These are phyloP conservation scores for Oemleria cerasiformis DNA, from an alignment of 306 rosid genomes.

Conservation along the genomic window DNA sequence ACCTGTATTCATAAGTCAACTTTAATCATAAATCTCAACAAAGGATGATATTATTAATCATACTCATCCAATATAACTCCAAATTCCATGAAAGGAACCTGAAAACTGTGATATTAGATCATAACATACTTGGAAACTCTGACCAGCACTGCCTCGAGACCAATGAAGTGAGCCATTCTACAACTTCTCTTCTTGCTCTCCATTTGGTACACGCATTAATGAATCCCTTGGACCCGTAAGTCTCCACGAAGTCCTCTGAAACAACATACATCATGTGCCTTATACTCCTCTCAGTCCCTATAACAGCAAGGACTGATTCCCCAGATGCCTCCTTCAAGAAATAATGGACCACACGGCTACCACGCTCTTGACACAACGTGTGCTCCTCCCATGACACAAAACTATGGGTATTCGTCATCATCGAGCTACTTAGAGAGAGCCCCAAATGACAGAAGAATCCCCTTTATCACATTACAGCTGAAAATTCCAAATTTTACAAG, in stretches of 20 bases:
- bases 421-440: constrained; percentile 12
- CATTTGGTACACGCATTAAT: constrained; percentile 50
- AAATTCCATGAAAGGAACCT: not conserved
- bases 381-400: constrained; percentile 86
- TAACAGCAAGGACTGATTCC: constrained; percentile 56
- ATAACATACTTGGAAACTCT: constrained; percentile 34
- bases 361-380: constrained; percentile 65
- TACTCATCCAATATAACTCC: not conserved
- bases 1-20: not conserved
- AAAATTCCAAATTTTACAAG: constrained; percentile 18
- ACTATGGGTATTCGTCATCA: constrained; percentile 35
- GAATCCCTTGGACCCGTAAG: constrained; percentile 37
- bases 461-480: constrained; percentile 26
- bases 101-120: constrained; percentile 1
- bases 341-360: constrained; percentile 73
- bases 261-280: constrained; percentile 84
- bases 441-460: not conserved
- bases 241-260: constrained; percentile 50
- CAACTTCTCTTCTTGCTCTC: constrained; percentile 82
- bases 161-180: constrained; percentile 68
- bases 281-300: constrained; percentile 88
- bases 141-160: constrained; percentile 32
- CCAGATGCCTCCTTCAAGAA: constrained; percentile 56
- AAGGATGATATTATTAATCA: not conserved
- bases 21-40: not conserved